Conservation (phyloP, 75 land plant genomes). For the Pinus taeda region DNA sequence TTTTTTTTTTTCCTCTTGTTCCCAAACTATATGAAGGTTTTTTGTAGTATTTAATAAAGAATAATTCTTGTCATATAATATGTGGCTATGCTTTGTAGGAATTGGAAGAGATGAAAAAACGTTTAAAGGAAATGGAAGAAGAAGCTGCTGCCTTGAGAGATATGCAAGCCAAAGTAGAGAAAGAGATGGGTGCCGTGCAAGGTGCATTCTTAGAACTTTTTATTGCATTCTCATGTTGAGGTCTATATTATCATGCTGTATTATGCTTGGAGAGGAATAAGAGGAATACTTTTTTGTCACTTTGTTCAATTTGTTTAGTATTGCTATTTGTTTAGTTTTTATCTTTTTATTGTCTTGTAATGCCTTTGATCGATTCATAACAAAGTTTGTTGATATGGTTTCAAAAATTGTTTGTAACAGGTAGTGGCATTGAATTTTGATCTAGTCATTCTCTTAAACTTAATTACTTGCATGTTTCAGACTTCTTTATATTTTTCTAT, state of each 20-base stretch:
- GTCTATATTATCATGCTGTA: neutral
- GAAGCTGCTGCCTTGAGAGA: conserved; percentile 73
- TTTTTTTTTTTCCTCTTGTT: neutral
- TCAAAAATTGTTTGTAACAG: too few species aligned
- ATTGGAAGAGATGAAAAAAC: conserved; percentile 73
- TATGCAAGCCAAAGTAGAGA: conserved; percentile 78
- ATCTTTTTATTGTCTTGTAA: too few species aligned
- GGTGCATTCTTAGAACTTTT: conserved; percentile 22
- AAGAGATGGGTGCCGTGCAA: conserved; percentile 74
- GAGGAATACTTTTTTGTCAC: too few species aligned
- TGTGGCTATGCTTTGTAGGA: conserved; percentile 25
- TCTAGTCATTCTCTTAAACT: too few species aligned
- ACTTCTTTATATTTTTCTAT: too few species aligned
- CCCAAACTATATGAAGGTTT: neutral
- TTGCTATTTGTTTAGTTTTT: too few species aligned
- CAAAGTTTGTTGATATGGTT: too few species aligned
- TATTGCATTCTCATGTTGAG: neutral
- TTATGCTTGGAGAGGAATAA: too few species aligned
- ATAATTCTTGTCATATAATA: neutral
- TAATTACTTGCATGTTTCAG: too few species aligned
- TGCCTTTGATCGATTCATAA: too few species aligned
- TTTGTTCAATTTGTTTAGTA: too few species aligned
- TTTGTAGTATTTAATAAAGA: neutral
- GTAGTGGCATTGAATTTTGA: too few species aligned
- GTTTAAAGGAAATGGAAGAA: conserved; percentile 83